Evolutionary conservation across 495 filamentous ascomycete species (phyloP).

Genomic region (Lindgomyces ingoldianus): DNA sequence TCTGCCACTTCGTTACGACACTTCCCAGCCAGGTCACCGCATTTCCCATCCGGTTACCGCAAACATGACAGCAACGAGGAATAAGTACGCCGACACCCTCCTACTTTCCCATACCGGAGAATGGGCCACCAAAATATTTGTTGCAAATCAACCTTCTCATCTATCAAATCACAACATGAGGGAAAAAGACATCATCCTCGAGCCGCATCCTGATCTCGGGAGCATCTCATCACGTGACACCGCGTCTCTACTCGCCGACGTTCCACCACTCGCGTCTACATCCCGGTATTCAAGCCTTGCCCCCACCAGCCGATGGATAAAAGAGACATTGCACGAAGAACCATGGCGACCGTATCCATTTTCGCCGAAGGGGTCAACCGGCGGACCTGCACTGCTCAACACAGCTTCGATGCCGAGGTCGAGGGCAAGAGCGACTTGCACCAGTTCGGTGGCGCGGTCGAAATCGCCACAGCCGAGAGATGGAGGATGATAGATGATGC

Average conservation of each 20-base stretch:
- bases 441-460: not conserved
- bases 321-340: constrained; percentile 1
- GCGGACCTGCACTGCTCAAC: not conserved
- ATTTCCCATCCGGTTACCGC: not conserved
- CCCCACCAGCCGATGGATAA: not conserved
- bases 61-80: not conserved
- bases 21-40: constrained; percentile 4
- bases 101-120: constrained; percentile 4
- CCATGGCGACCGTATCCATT: constrained; percentile 10
- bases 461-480: constrained; percentile 2
- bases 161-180: not conserved
- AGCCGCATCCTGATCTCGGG: not conserved
- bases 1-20: not conserved
- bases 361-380: not conserved
- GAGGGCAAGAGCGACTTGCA: not conserved
- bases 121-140: not conserved
- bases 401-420: not conserved
- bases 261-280: not conserved
- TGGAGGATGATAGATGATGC: too few species aligned
- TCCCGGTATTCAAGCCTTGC: not conserved
- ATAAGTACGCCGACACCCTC: not conserved
- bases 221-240: constrained; percentile 5
- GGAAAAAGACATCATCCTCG: too few species aligned
- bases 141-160: not conserved
- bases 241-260: constrained; percentile 1